Base-by-base conservation (phyloP, 2,329 filamentous ascomycete species). In the Xylaria sp. region DNA sequence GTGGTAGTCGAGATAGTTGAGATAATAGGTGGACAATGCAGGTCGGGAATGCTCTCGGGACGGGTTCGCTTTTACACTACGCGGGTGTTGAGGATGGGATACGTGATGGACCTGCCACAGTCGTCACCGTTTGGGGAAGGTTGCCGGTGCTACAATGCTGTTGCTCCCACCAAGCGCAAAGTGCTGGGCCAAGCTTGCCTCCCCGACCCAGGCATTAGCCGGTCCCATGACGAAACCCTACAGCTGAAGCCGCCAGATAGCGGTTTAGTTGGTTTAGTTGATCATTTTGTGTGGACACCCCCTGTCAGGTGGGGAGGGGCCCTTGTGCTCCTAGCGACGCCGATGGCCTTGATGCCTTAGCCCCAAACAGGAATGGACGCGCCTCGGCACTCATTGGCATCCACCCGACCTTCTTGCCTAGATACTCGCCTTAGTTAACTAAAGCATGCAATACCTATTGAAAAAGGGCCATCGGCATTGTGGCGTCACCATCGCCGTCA, bases 181-280 rank as follows among this genome's bases (percentile, higher is more conserved):
- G 45, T 23, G 39, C 48, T 65, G 28, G 46, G 23, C 56, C 48
- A 23, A 58, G 64, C 50, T 62, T 62, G 41, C 56, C 57, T 20
- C 45, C 10, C 45, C 15, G 28, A 28, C 50, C 50, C 30, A 36
- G 34, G 53, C 18, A 9, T 25, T 3, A 48, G 56, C 57, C 52
- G 36, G 59, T 41, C 58, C 55, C 63, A 66, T 69, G 66, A 69
- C 66, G 63, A 69, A 63, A 69, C 59, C 66, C 53, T 65, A 63
- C 59, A 66, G 63, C 63, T 66, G 18, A 20, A 62, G 28, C 28
- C 34, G 61, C 56, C 34, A 66, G 43, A 56, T 30, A 55, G 12
- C 10, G 23, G 34, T 25, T 53, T 23, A 63, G 30, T 67, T 53
- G 23, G 34, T 25, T 53, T 23, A 63, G 30, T 67, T 53, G 39